Evolutionary conservation across 768 basidiomycete genomes (phyloP), one percentile per base, ranked within the genome.

Genomic region (Leccinum longicurvipes): DNA sequence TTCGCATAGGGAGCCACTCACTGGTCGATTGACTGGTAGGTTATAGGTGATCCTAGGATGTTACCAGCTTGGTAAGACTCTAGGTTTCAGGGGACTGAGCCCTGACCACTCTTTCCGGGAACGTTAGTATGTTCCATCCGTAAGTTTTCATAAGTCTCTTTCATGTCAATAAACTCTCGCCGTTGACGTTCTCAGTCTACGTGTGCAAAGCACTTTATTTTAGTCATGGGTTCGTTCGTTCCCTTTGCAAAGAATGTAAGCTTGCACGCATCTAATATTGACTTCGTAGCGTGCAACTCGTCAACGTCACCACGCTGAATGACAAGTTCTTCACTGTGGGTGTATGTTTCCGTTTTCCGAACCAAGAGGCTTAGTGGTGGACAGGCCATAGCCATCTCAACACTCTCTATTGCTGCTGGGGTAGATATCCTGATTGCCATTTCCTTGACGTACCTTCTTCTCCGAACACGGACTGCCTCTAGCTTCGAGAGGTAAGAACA

Each of bases 31-130:
- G 24, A 50, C 8, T 5, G 1, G 11, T 36, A 1, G 14, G 7
- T 14, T 29, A 11, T 44, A 62, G 61, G 24, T 44, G 28, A 42
- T 54, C 2, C n/a, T 52, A 25, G 54, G 51, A 5, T 5, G 46
- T 1, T 49, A 24, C 15, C 60, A 63, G 24, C 41, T 63, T 3
- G 58, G 62, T 63, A 36, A 53, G 55, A 32, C 4, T 25, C 12
- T 6, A 11, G 2, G 17, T 19, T 24, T 2, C 3, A 6, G 9
- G 10, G 24, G n/a, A 11, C 23, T 14, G 0, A 24, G 6, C 14
- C 10, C 56, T 61, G 8, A 63, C 10, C 19, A 0, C 8, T 1
- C 14, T 23, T 7, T 7, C 51, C 36, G 6, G n/a, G 23, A 6
- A 31, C 21, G 11, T 6, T 21, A 64, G 63, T 28, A 21, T 41